A percentile compares a stretch with the other conserved stretches of the same genome.
Conservation (phyloP, 2,329 filamentous ascomycete genomes). For the Penicillium thymicola region DNA sequence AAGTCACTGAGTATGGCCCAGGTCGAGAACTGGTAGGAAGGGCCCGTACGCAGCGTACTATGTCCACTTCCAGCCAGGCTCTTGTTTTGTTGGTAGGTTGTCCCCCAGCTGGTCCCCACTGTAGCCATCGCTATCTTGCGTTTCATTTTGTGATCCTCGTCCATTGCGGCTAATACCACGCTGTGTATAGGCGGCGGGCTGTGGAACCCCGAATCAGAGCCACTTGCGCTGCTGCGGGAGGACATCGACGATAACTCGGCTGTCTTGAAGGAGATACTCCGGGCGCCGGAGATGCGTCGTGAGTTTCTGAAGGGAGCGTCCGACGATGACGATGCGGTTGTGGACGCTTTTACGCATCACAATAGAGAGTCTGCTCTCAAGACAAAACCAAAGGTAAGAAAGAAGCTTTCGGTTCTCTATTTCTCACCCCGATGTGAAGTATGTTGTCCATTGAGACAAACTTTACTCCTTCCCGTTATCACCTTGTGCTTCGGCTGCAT, state of each 20-base stretch:
- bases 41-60: slow-evolving; percentile 88
- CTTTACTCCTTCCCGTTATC: not conserved
- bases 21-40: slow-evolving; percentile 81
- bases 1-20: slow-evolving; percentile 30
- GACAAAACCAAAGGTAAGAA: slow-evolving; percentile 73
- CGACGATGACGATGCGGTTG: slow-evolving; percentile 56
- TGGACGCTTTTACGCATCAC: slow-evolving; percentile 66
- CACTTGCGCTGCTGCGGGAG: slow-evolving; percentile 65
- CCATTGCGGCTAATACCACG: slow-evolving; percentile 6
- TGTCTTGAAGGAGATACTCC: slow-evolving; percentile 66
- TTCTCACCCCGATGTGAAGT: not conserved
- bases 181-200: slow-evolving; percentile 64
- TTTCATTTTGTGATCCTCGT: not conserved
- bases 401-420: slow-evolving; percentile 25
- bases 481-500: not conserved
- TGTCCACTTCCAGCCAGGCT: slow-evolving; percentile 70
- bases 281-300: slow-evolving; percentile 57
- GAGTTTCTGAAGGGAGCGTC: slow-evolving; percentile 61
- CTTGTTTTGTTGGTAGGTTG: slow-evolving; percentile 67
- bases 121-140: not conserved
- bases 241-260: slow-evolving; percentile 72
- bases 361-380: slow-evolving; percentile 77
- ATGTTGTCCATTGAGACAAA: not conserved
- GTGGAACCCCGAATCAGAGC: slow-evolving; percentile 70
- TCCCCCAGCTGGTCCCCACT: not conserved